Percentiles rank a stretch among this genome's conserved stretches.
Conservation (phyloP, 2,329 filamentous ascomycete genomes). For the Phialophora expanda region DNA sequence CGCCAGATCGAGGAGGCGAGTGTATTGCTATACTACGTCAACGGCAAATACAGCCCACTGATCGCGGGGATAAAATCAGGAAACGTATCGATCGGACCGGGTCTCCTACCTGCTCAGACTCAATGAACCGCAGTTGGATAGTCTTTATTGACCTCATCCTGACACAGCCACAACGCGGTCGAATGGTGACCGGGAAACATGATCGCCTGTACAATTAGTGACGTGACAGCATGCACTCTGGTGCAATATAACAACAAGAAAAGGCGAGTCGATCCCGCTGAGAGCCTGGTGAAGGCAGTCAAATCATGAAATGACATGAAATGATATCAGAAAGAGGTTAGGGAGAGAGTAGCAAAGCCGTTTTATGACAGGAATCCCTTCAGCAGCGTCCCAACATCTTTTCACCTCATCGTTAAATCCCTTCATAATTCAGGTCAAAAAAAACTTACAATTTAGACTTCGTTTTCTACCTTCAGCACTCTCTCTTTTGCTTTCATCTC, state of each 20-base stretch:
- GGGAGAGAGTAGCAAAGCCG: neutral
- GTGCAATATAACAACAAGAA: neutral
- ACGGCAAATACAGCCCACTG: conserved; percentile 11
- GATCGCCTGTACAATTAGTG: neutral
- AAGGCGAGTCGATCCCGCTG: neutral
- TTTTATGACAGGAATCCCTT: neutral
- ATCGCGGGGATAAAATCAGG: neutral
- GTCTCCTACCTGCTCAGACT: neutral
- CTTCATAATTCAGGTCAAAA: neutral
- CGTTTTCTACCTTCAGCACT: neutral
- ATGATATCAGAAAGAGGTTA: neutral
- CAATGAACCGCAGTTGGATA: neutral
- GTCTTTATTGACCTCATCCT: neutral
- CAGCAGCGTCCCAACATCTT: neutral
- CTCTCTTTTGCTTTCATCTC: neutral
- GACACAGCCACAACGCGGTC: neutral
- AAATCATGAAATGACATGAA: neutral
- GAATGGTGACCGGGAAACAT: neutral
- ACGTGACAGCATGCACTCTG: neutral
- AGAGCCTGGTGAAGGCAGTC: neutral
- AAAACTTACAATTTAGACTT: neutral
- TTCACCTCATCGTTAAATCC: neutral
- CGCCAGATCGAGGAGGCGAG: conserved; percentile 6
- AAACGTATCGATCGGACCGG: neutral
- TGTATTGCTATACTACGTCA: conserved; percentile 15